Evolutionary conservation across 2,329 filamentous ascomycete genomes (phyloP), one percentile per base, ranked within the genome.

Genomic region (Pezicula neosporulosa): DNA sequence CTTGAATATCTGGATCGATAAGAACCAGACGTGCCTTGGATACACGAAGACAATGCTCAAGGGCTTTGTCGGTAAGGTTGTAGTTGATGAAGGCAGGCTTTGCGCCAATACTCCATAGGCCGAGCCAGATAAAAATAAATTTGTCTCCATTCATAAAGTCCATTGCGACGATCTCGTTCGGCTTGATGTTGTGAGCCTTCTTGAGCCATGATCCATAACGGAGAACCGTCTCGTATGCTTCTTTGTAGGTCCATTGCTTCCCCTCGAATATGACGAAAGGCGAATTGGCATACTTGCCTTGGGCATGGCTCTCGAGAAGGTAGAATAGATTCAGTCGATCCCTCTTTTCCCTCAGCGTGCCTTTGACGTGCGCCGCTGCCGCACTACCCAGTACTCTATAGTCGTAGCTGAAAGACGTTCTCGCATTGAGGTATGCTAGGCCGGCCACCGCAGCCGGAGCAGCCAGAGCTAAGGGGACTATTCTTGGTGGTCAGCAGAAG

Each of bases 1-100:
- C 63, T n/a, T 72, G 71, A 1, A 89, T 72, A 15, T 75, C 70
- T 0, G 77, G 75, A 58, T 94, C 90, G 9, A 93, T 77, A 18
- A 96, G 66, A 50, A 92, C 72, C 2, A 95, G 63, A 9, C 78
- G 78, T 0, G 88, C 76, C 0, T 79, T 83, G 2, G 88, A 86
- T 2, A 83, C 81, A 56, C 77, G 80, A 42, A 95, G 75, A 59
- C 88, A 93, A 68, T 96, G 90, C 3, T 81, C 68, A 55, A 96
- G 73, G 0, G 89, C 77, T 27, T 86, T 81, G 12, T 84, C 86
- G 0, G 80, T 77, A 45, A 96, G 72, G 65, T 94, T 94, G 70
- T 92, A 93, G 70, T 96, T 96, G 71, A 96, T 87, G 60, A 94
- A 90, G 0, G 90, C 90, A 0, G 90, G 90, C 50, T 84, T 84